Evolutionary conservation across 208 protist species (phyloP).

Genomic region (Acanthamoeba castellanii): DNA sequence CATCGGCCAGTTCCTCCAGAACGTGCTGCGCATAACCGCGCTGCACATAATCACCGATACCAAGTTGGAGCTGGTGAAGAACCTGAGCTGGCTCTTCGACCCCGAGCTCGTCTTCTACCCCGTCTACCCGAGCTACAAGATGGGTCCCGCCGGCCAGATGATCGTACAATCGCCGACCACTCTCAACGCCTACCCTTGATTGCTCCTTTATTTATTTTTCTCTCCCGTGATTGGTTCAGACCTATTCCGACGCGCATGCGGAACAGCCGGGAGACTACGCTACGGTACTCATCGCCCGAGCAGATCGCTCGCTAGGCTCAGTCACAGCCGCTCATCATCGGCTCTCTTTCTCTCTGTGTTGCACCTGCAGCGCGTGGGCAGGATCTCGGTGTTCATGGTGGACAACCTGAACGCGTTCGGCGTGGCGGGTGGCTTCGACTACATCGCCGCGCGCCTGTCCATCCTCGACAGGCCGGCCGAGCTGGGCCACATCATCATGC

Average conservation of each 20-base stretch:
- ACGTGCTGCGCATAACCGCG: conserved; percentile 31
- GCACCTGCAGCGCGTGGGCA: conserved; percentile 14
- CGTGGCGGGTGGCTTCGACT: conserved; percentile 45
- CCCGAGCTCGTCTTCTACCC: conserved; percentile 56
- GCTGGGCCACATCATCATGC: conserved; percentile 12
- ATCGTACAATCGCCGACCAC: background rate
- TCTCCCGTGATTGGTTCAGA: background rate
- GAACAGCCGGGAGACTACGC: conserved; percentile 27
- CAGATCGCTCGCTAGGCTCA: background rate
- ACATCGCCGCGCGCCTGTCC: conserved; percentile 26
- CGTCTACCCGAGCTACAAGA: conserved; percentile 39
- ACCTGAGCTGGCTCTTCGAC: conserved; percentile 68
- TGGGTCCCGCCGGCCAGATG: conserved; percentile 30
- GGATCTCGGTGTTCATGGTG: conserved; percentile 29
- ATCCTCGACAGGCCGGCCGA: background rate
- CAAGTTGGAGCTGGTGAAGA: conserved; percentile 59
- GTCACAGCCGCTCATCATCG: background rate
- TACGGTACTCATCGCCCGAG: background rate
- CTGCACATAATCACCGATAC: conserved; percentile 66
- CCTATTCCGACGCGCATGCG: background rate
- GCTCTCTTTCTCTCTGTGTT: background rate
- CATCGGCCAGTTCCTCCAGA: conserved; percentile 3
- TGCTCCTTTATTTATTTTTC: background rate
- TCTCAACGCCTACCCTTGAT: background rate
- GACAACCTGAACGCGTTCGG: conserved; percentile 50